phyloP scores from a whole-genome alignment of 2,329 filamentous ascomycete genomes.

The Exophiala sideris region DNA sequence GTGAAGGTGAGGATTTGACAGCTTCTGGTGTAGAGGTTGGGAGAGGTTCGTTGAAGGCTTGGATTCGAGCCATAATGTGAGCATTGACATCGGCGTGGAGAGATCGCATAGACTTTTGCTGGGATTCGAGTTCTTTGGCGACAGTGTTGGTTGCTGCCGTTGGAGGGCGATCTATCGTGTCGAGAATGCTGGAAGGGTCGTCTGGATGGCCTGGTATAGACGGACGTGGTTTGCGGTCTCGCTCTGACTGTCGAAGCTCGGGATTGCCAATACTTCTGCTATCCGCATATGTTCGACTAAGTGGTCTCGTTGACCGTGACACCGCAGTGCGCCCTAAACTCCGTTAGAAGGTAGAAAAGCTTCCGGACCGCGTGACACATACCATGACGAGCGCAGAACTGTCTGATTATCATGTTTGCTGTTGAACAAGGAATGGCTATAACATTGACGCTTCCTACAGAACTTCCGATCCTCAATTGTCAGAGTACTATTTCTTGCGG shows the following conservation, averaged over 20 bases:
- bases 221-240: slow-evolving; percentile 14
- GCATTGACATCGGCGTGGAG: slow-evolving; percentile 22
- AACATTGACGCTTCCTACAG: not conserved
- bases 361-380: not conserved
- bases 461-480: too few relatives aligned
- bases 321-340: slow-evolving; percentile 25
- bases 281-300: slow-evolving; percentile 19
- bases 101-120: slow-evolving; percentile 14
- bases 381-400: slow-evolving; percentile 28
- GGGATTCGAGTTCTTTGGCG: slow-evolving; percentile 12
- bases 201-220: slow-evolving; percentile 24
- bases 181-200: slow-evolving; percentile 25
- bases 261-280: slow-evolving; percentile 19
- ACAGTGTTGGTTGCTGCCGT: slow-evolving; percentile 10
- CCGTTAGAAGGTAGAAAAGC: slow-evolving; percentile 4
- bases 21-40: not conserved
- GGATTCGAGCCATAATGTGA: slow-evolving; percentile 14
- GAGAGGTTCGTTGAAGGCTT: slow-evolving; percentile 2
- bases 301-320: slow-evolving; percentile 16
- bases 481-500: too few relatives aligned
- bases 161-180: slow-evolving; percentile 17
- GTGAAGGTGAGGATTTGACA: not conserved
- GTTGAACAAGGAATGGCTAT: not conserved
- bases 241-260: slow-evolving; percentile 18
- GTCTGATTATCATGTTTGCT: slow-evolving; percentile 27